A percentile compares a stretch with the other conserved stretches of the same genome.
Evolutionary conservation across 106 monocot species (phyloP).

Genomic region (Acorus gramineus): DNA sequence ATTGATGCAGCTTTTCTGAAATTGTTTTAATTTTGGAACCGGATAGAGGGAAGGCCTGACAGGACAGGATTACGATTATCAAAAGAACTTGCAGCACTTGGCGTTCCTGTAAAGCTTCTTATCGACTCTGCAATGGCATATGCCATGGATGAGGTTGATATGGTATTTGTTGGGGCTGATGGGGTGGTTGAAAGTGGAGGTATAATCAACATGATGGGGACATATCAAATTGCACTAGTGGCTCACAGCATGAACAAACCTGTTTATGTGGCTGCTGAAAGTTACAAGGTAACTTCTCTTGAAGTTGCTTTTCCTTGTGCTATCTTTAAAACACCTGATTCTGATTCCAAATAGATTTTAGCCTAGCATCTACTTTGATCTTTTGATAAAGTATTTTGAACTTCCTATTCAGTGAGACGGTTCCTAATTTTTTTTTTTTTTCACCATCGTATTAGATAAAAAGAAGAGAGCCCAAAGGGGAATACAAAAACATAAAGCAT

Average conservation of each 20-base stretch:
- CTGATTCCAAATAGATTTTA: too few species aligned
- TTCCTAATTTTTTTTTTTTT: too few species aligned
- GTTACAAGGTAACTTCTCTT: slow-evolving; percentile 59
- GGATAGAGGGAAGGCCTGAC: slow-evolving; percentile 90
- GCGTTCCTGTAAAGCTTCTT: slow-evolving; percentile 72
- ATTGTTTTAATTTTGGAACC: background rate
- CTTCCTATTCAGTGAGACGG: too few species aligned
- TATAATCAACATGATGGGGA: slow-evolving; percentile 98
- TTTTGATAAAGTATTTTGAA: background rate
- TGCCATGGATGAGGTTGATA: slow-evolving; percentile 87
- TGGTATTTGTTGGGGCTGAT: slow-evolving; percentile 94
- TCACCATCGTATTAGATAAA: too few species aligned
- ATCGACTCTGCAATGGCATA: slow-evolving; percentile 92
- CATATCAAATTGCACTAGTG: slow-evolving; percentile 86
- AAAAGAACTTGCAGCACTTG: slow-evolving; percentile 61
- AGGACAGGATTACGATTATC: slow-evolving; percentile 71
- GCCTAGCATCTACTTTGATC: background rate
- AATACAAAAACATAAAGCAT: too few species aligned
- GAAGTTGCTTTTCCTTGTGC: background rate
- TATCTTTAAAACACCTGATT: background rate
- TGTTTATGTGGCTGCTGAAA: slow-evolving; percentile 98
- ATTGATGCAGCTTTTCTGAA: background rate
- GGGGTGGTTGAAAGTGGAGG: slow-evolving; percentile 96
- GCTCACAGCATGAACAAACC: slow-evolving; percentile 95
- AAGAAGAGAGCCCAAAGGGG: too few species aligned